Evolutionary conservation across 2,329 filamentous ascomycete genomes (phyloP), one percentile per base, ranked within the genome.

Genomic region (Sporothrix mexicana): DNA sequence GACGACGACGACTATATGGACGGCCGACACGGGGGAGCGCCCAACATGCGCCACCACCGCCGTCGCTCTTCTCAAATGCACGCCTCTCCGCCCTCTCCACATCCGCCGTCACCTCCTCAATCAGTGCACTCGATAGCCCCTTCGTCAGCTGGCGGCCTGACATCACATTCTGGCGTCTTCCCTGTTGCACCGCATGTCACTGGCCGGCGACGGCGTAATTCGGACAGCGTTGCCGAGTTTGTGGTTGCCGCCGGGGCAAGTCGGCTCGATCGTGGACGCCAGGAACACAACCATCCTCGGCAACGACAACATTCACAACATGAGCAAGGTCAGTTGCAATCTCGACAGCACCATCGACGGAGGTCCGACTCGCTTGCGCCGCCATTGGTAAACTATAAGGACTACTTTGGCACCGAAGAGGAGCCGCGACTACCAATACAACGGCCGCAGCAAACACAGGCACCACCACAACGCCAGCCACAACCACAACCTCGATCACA

Each of bases 181-280:
- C 74, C 73, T 20, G 73, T 74, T 36, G 69, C 72, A 4, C 73
- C 72, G 53, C 71, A 71, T 53, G 72, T 74, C 47, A 73, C 74
- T 62, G 73, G 75, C 25, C 75, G 72, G 25, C 76, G 77, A 45
- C 75, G 77, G 51, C 77, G 77, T 43, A 77, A 78, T 17, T 78
- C 77, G 1, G 77, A 78, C 45, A 77, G 74, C 49, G 72, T 74
- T 45, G 76, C 74, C 12, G 71, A 75, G 7, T 30, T 59, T 25
- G 66, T 59, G 8, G 70, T 55, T 5, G 36, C 68, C 8, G 45
- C 51, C 4, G 73, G 41, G n/a, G 23, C 36, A n/a, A 23, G 55
- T 51, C 64, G 51, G 47, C 41, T 41, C 45, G 25, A 68, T 43
- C 73, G 66, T 15, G 70, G 73, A 36, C 64, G 66, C 13, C 68